phyloP scores from a whole-genome alignment of 495 filamentous ascomycete genomes.

The Penicillium pancosmium region DNA sequence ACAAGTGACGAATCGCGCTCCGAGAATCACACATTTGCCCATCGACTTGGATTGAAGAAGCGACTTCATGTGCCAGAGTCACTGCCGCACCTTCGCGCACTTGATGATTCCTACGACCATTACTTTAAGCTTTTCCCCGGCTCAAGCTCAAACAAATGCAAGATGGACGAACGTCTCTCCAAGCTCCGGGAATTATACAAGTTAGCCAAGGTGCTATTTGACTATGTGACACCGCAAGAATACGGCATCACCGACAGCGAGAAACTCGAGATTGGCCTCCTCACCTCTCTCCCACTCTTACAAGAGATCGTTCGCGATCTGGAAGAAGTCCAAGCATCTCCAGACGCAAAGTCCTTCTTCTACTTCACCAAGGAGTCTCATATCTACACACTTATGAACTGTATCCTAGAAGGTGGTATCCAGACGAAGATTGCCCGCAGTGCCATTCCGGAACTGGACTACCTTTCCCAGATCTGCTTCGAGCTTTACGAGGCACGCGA shows the following conservation, averaged over 20 bases:
- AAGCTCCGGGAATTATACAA: conserved; percentile 91
- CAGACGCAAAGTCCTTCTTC: conserved; percentile 92
- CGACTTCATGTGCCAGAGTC: conserved; percentile 45
- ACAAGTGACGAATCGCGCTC: conserved; percentile 15
- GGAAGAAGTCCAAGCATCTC: conserved; percentile 94
- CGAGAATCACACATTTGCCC: conserved; percentile 45
- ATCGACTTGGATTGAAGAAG: conserved; percentile 53
- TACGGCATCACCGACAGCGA: conserved; percentile 93
- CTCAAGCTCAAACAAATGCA: conserved; percentile 74
- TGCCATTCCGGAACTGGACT: conserved; percentile 95
- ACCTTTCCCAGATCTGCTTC: conserved; percentile 96
- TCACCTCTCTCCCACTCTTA: conserved; percentile 89
- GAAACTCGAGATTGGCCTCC: conserved; percentile 94
- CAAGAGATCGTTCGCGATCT: conserved; percentile 95
- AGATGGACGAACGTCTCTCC: conserved; percentile 80
- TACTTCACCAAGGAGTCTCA: conserved; percentile 99
- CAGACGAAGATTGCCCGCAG: conserved; percentile 88
- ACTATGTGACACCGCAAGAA: conserved; percentile 97
- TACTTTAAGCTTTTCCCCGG: conserved; percentile 90
- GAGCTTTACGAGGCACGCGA: conserved; percentile 95
- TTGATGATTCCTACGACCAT: conserved; percentile 57
- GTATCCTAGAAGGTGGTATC: conserved; percentile 94
- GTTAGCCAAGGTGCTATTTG: conserved; percentile 91
- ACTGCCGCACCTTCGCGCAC: conserved; percentile 46
- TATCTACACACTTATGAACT: conserved; percentile 97